Base-by-base conservation (phyloP, 495 filamentous ascomycete species). In the Pseudomonodictys pantanalensis region DNA sequence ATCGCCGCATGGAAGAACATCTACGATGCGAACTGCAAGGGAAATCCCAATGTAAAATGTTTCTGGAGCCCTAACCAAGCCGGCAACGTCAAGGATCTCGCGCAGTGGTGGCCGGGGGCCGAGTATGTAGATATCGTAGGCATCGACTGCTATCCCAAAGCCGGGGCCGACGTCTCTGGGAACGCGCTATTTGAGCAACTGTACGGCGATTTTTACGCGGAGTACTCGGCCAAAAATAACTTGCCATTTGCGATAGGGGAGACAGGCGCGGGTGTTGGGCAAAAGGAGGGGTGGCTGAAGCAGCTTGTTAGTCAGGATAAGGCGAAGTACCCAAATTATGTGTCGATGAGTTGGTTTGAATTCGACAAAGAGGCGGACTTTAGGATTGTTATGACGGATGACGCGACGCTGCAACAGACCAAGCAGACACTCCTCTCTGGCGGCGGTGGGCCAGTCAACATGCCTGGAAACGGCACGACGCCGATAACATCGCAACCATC, bases 321-420 rank as follows among this genome's bases (percentile, higher is more conserved):
- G 11, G 30, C 8, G 22, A 43, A 42, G 24, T 55, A 55, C 18
- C 52, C 52, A 12, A 45, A 55, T 28, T 55, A 55, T 28, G 52
- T 55, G 38, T 8, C 3, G 3, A 44, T 55, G 52, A 25, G 17
- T 10, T 55, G 52, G 52, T 55, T 55, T 18, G 52, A 55, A 17
- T 55, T 55, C 24, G 52, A 55, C 18, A 55, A 55, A 26, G 52
- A 55, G 23, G 52, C 52, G 2, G 52, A 55, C 28, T 55, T 55
- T 20, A 42, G 52, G 20, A 55, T 55, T 17, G 52, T 55, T 11
- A 55, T 55, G 52, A 30, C 38, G 23, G 52, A 55, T 44, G 35
- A 30, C 6, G 23, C 12, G 1, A 55, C 52, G 38, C 39, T 55
- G 20, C 3, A 22, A 11, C 35, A 55, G 38, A 55, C 52, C 1